Percentiles rank a stretch among this genome's conserved stretches.
Conservation (phyloP, 192 early-diverging fungal genomes). For the Coemansia sp. region DNA sequence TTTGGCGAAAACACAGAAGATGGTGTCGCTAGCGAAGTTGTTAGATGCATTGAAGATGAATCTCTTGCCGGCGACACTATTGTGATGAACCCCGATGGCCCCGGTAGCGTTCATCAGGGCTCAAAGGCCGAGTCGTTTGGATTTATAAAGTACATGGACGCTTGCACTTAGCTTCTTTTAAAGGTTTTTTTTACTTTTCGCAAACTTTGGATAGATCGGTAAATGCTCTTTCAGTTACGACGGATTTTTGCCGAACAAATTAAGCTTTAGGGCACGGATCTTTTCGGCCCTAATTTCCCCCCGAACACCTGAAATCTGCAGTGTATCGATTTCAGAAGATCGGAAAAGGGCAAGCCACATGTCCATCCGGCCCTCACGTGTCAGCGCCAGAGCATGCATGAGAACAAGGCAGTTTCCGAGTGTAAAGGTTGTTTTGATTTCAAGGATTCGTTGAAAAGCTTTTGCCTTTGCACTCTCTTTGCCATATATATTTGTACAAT, state of each 20-base stretch:
- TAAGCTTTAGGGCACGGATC: not conserved
- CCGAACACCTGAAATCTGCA: not conserved
- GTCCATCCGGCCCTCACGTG: not conserved
- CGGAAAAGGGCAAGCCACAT: conserved; percentile 1
- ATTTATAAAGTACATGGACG: conserved; percentile 6
- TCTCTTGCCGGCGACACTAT: conserved; percentile 50
- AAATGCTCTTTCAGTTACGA: too few species aligned
- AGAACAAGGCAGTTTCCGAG: too few species aligned
- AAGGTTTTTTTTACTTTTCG: not conserved
- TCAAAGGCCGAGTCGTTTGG: conserved; percentile 22
- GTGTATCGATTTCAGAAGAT: not conserved
- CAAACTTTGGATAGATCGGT: not conserved
- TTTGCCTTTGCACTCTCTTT: not conserved
- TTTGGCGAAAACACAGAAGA: conserved; percentile 10
- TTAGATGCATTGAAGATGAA: conserved; percentile 60
- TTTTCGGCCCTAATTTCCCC: not conserved
- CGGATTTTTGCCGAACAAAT: not conserved
- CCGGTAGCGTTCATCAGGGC: conserved; percentile 8
- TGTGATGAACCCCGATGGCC: conserved; percentile 10
- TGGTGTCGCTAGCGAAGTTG: conserved; percentile 55
- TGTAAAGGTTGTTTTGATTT: not conserved
- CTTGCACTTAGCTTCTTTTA: not conserved
- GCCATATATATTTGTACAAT: not conserved
- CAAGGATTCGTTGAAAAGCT: not conserved
- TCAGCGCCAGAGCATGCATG: not conserved